phyloP scores from a whole-genome alignment of 2,329 filamentous ascomycete genomes.

The Penicillium sp. region DNA sequence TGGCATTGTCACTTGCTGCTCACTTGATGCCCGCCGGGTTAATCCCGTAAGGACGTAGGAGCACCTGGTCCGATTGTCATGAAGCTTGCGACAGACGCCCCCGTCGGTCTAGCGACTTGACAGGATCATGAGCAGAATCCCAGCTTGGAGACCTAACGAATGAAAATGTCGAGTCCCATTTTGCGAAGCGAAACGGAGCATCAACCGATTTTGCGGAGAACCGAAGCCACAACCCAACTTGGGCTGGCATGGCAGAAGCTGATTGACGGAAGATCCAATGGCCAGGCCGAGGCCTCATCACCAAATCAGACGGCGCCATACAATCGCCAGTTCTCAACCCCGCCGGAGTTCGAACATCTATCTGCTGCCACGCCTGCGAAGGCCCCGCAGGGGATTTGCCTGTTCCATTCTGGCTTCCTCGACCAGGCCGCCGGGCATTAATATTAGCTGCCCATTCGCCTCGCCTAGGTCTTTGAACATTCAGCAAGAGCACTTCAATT shows the following conservation, averaged over 20 bases:
- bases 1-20: not conserved
- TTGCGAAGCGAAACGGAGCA: constrained; percentile 12
- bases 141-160: constrained; percentile 6
- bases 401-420: constrained; percentile 24
- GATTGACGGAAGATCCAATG: constrained; percentile 32
- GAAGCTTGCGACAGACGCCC: not conserved
- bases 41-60: constrained; percentile 13
- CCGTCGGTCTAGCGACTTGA: not conserved
- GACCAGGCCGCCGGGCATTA: constrained; percentile 25
- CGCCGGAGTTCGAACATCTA: constrained; percentile 8
- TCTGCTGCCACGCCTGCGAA: constrained; percentile 16
- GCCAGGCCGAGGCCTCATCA: constrained; percentile 20
- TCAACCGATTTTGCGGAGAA: constrained; percentile 24
- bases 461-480: constrained; percentile 16
- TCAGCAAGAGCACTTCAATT: constrained; percentile 11
- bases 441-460: constrained; percentile 25
- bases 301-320: constrained; percentile 23
- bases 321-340: constrained; percentile 3
- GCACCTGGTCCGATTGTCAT: not conserved
- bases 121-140: constrained; percentile 6
- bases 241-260: constrained; percentile 15
- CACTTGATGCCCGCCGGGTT: constrained; percentile 17
- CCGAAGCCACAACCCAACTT: constrained; percentile 4
- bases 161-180: not conserved
- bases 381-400: constrained; percentile 41